Evolutionary conservation across 495 filamentous ascomycete species (phyloP).

Genomic region (Neurospora sp.): DNA sequence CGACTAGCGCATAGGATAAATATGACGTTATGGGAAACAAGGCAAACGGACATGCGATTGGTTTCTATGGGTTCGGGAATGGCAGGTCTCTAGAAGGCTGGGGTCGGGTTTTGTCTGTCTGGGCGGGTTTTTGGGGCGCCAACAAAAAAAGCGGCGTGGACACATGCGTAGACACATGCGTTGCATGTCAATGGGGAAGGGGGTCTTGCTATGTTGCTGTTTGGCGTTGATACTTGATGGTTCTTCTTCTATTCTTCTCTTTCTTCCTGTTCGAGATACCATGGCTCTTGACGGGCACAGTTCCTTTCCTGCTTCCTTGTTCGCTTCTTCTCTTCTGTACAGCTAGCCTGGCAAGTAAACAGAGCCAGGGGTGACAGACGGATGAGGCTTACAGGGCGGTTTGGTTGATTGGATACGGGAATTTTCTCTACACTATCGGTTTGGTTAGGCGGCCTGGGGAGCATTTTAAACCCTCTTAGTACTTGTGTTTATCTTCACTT

Average conservation of each 20-base stretch:
- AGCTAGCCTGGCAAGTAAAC: not conserved
- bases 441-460: not conserved
- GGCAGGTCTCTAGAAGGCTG: not conserved
- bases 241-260: not conserved
- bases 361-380: not conserved
- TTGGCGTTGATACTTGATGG: slow-evolving; percentile 8
- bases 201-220: slow-evolving; percentile 5
- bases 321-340: not conserved
- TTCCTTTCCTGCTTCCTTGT: slow-evolving; percentile 1
- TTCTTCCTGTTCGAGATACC: slow-evolving; percentile 17
- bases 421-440: not conserved
- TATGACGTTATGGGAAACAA: not conserved
- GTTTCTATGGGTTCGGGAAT: not conserved
- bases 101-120: not conserved
- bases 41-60: not conserved
- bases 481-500: not conserved
- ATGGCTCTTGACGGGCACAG: slow-evolving; percentile 12
- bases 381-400: not conserved
- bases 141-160: not conserved
- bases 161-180: not conserved
- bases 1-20: not conserved
- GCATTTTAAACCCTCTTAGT: not conserved
- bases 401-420: not conserved
- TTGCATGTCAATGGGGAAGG: not conserved
- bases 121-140: not conserved